Percentiles rank a stretch among this genome's conserved stretches.
phyloP scores from a whole-genome alignment of 768 basidiomycete species.

The Pholiota microspora region DNA sequence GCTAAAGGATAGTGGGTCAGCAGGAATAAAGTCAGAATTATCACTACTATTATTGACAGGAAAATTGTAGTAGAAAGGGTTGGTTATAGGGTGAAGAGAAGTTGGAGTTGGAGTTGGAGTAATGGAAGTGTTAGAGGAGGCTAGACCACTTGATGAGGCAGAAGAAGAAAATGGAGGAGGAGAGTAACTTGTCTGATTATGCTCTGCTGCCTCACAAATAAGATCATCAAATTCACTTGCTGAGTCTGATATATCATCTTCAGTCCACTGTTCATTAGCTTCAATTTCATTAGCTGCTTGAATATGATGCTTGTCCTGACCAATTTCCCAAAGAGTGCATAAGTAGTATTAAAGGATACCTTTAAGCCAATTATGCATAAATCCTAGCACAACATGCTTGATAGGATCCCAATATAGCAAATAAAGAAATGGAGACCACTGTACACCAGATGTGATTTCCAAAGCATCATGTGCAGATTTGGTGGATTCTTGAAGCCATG shows the following conservation, averaged over 20 bases:
- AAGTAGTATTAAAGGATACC: conserved; percentile 24
- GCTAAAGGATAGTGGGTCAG: conserved; percentile 4
- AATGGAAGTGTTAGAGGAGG: not conserved
- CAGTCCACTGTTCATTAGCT: conserved; percentile 16
- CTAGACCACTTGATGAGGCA: not conserved
- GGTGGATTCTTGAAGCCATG: conserved; percentile 2
- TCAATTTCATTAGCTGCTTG: conserved; percentile 10
- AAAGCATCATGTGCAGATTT: not conserved
- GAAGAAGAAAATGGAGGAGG: not conserved
- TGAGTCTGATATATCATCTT: conserved; percentile 16
- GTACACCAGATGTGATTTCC: conserved; percentile 20
- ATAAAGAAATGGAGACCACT: conserved; percentile 25
- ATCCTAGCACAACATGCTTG: conserved; percentile 23
- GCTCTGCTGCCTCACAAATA: not conserved
- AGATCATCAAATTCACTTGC: not conserved
- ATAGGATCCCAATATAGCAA: conserved; percentile 30
- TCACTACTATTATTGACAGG: conserved; percentile 3
- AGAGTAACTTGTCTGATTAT: not conserved
- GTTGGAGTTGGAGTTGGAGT: not conserved
- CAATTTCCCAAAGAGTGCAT: conserved; percentile 19
- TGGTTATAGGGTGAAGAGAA: not conserved
- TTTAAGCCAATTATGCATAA: conserved; percentile 29
- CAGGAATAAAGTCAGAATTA: conserved; percentile 5
- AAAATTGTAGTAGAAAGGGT: not conserved
- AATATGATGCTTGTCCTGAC: conserved; percentile 9